Percentiles rank a stretch among this genome's conserved stretches.
These are phyloP conservation scores for Penicillium cosmopolitanum DNA, from an alignment of 495 filamentous ascomycete species.

Conservation along the genomic window DNA sequence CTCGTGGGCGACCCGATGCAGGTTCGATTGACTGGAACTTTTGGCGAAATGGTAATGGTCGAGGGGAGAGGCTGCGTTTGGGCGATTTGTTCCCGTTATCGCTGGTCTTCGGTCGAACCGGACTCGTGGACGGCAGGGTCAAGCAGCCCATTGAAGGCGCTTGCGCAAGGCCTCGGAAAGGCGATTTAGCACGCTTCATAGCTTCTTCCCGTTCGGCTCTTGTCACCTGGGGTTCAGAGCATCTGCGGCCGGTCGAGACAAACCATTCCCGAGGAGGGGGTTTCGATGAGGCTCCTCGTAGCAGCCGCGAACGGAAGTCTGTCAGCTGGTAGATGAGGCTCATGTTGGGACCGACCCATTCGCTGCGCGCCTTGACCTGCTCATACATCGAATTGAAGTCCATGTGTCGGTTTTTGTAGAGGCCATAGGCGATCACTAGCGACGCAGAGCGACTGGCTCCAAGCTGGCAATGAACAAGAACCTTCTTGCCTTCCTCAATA, in stretches of 20 bases:
- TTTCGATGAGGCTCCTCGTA: slow-evolving; percentile 48
- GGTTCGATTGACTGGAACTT: slow-evolving; percentile 41
- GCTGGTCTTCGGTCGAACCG: slow-evolving; percentile 35
- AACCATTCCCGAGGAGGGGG: slow-evolving; percentile 43
- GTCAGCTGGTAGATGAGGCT: slow-evolving; percentile 95
- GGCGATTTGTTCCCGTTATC: slow-evolving; percentile 35
- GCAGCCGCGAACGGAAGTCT: slow-evolving; percentile 65
- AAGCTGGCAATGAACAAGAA: slow-evolving; percentile 93
- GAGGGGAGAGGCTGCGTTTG: slow-evolving; percentile 47
- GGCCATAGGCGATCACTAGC: slow-evolving; percentile 91
- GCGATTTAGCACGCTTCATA: slow-evolving; percentile 21
- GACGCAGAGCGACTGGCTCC: slow-evolving; percentile 97
- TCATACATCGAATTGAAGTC: slow-evolving; percentile 94
- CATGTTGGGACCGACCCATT: slow-evolving; percentile 99
- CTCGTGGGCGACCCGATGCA: slow-evolving; percentile 21
- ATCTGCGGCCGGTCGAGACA: slow-evolving; percentile 29
- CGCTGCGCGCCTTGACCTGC: slow-evolving; percentile 83
- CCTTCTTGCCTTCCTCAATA: slow-evolving; percentile 77
- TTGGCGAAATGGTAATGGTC: slow-evolving; percentile 48
- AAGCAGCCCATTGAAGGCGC: slow-evolving; percentile 33
- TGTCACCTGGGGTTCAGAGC: slow-evolving; percentile 41
- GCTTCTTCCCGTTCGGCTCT: slow-evolving; percentile 21
- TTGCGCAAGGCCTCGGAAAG: slow-evolving; percentile 31
- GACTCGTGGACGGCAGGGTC: slow-evolving; percentile 32
- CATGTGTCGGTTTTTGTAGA: slow-evolving; percentile 85